phyloP scores from a whole-genome alignment of 257 asterid genomes.

The Striga asiatica region DNA sequence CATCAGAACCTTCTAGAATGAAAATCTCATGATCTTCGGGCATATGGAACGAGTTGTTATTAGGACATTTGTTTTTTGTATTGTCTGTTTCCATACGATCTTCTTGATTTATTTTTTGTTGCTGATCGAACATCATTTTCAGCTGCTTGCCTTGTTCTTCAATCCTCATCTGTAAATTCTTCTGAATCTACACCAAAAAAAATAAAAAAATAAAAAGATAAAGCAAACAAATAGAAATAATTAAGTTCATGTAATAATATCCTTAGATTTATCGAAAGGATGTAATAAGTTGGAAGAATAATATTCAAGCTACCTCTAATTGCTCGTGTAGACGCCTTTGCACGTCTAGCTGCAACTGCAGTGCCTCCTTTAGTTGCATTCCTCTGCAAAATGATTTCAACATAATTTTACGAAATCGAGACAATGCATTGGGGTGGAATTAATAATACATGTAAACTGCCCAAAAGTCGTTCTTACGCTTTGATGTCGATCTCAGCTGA shows the following conservation, averaged over 20 bases:
- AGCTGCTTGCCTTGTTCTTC: constrained; percentile 65
- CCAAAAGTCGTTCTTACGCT: too few relatives aligned
- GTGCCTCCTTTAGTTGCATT: constrained; percentile 63
- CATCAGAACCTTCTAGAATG: constrained; percentile 25
- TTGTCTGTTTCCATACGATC: constrained; percentile 19
- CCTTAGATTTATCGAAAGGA: not conserved
- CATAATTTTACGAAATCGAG: not conserved
- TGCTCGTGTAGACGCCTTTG: constrained; percentile 71
- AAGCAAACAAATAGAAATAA: too few relatives aligned
- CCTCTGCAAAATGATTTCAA: constrained; percentile 30
- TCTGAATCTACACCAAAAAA: constrained; percentile 30
- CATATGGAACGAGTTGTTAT: constrained; percentile 17
- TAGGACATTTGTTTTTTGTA: constrained; percentile 23
- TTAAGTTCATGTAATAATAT: not conserved
- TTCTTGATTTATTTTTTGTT: constrained; percentile 28
- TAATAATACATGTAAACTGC: too few relatives aligned
- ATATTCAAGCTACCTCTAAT: constrained; percentile 38
- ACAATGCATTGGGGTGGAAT: not conserved
- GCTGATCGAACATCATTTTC: constrained; percentile 60
- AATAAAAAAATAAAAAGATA: too few relatives aligned
- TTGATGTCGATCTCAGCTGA: constrained; percentile 25
- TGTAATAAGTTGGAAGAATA: not conserved
- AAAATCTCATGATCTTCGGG: constrained; percentile 25
- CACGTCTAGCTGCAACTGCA: constrained; percentile 59
- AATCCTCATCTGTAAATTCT: constrained; percentile 51